Base-by-base conservation (phyloP, 192 early-diverging fungal species). In the Coemansia javaensis region DNA sequence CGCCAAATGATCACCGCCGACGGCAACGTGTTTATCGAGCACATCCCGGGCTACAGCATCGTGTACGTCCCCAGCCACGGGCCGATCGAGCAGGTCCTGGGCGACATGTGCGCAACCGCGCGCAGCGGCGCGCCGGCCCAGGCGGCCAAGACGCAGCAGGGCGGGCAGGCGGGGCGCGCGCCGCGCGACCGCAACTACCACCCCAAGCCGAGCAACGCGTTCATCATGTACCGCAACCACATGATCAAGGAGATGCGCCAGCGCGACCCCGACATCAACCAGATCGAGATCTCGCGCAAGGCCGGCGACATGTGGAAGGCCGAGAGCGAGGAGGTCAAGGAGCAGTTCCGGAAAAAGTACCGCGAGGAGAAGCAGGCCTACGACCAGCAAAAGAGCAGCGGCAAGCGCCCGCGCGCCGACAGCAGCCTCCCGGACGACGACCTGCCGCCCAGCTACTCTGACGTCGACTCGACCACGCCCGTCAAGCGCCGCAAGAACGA, bases 201-300 rank as follows among this genome's bases (percentile, higher is more conserved):
- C 6, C 50, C 56, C 63, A 73, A 66, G 50, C 69, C 69, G 14
- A 66, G 58, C 53, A 73, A 73, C n/a, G 63, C 69, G 18, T 73
- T 73, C 28, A 73, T 73, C 42, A 73, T 61, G 58, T 73, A 73
- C 42, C 69, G 69, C 52, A 73, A 56, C 53, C 56, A 40, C 53
- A 73, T 61, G 63, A 73, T 66, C 15, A 48, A 47, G 39, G 69
- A 73, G 57, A 58, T 73, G 48, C 61, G 66, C 49, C 30, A 44
- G n/a, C 24, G 48, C 49, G 40, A 66, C 28, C 69, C 69, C 0
- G 69, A 66, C 30, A 51, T 61, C 40, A 73, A 57, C 54, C 69
- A 73, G 44, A 64, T 63, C 20, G 69, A 73, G 18, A 73, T 73
- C n/a, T 73, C 69, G 39, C 69, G 69, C 36, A 16, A 66, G 47